Base-by-base conservation (phyloP, 108 stramenopile genomes). In the Cyclostephanos tholiformis region DNA sequence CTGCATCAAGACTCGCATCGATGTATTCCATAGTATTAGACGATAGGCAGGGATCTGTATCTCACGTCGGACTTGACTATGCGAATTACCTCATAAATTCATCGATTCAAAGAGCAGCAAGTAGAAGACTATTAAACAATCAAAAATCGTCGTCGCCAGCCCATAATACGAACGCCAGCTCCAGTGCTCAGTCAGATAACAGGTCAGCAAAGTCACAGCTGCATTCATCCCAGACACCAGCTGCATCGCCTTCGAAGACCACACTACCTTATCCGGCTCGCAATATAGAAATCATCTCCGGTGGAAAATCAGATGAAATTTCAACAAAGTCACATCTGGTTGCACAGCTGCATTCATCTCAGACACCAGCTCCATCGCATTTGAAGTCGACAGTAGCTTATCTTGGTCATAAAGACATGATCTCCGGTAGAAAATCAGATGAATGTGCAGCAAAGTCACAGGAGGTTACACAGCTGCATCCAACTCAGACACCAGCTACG, bases 31-130 rank as follows among this genome's bases (percentile, higher is more conserved):
- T 41, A 0, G 5, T 38, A 62, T 39, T 62, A 62, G 36, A 62
- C 5, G 36, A 62, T 41, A 1, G 61, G 29, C 61, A 38, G n/a
- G 61, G 61, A 62, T 36, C 36, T 29, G n/a, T 38, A 22, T 39
- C 36, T 36, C 61, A n/a, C 20, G 36, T 16, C 23, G 41, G 36
- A 3, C 61, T 62, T 39, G 61, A 62, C n/a, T 22, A 0, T 14
- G 38, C 38, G 61, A 62, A 62, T n/a, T 62, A 8, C 20, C 17
- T 62, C 61, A 43, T 41, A 0, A 62, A 62, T 44, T n/a, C 19
- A 62, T 62, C 61, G 10, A 62, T 62, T 38, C 61, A 62, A 43
- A 43, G 36, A 62, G 36, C 61, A 36, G 61, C 61, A 41, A 62
- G 61, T 1, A 62, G 61, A 30, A 62, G 61, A 38, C 30, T n/a